Conservation (phyloP, 805 yeast genomes). For the Candida caryicola region DNA sequence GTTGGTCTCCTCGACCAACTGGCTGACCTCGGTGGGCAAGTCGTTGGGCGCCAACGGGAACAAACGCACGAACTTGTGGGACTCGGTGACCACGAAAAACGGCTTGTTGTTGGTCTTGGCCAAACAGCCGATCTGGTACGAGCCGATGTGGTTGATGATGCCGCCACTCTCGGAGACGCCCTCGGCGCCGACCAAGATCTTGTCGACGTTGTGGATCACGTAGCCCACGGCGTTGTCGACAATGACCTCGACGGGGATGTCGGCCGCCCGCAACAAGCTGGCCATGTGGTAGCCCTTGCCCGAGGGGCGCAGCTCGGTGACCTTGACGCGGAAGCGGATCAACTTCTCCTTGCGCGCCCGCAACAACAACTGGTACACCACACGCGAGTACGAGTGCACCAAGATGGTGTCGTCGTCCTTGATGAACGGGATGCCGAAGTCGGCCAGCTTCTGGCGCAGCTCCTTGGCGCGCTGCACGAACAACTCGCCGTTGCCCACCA, state of each 20-base stretch:
- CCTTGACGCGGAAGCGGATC: slow-evolving; percentile 83
- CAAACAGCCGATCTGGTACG: slow-evolving; percentile 89
- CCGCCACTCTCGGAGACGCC: slow-evolving; percentile 99
- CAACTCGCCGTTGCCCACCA: slow-evolving; percentile 90
- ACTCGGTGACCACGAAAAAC: slow-evolving; percentile 88
- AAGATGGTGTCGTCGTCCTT: slow-evolving; percentile 89
- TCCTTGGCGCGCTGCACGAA: slow-evolving; percentile 90
- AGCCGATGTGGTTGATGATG: slow-evolving; percentile 90
- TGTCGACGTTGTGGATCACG: slow-evolving; percentile 86
- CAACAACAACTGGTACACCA: slow-evolving; percentile 70
- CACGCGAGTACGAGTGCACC: slow-evolving; percentile 90
- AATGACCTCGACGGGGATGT: slow-evolving; percentile 83
- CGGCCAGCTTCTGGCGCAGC: slow-evolving; percentile 83
- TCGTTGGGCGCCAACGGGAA: slow-evolving; percentile 93
- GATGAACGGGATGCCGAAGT: slow-evolving; percentile 82
- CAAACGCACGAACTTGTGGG: slow-evolving; percentile 94
- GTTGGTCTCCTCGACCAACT: slow-evolving; percentile 21
- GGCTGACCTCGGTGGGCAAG: slow-evolving; percentile 53
- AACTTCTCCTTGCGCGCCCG: slow-evolving; percentile 72
- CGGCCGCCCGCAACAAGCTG: slow-evolving; percentile 57
- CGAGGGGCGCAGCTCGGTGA: slow-evolving; percentile 90
- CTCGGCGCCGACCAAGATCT: slow-evolving; percentile 95
- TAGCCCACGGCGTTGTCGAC: slow-evolving; percentile 94
- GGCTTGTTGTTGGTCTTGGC: slow-evolving; percentile 92
- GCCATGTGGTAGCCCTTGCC: slow-evolving; percentile 75